A percentile compares a stretch with the other conserved stretches of the same genome.
These are phyloP conservation scores for Krasilnikovozyma curviuscula DNA, from an alignment of 768 basidiomycete species.

Conservation along the genomic window DNA sequence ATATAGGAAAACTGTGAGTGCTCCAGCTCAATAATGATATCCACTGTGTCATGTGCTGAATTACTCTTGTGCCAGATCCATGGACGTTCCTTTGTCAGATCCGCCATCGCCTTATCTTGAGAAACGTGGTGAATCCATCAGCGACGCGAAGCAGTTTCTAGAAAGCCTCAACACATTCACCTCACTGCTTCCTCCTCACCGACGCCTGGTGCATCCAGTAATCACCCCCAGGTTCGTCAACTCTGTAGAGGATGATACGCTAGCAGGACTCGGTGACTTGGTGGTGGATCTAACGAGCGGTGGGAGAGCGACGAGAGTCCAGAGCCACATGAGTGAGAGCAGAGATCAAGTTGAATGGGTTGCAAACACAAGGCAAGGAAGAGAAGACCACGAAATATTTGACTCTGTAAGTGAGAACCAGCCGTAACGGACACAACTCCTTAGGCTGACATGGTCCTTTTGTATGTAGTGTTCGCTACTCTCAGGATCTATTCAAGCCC, in stretches of 20 bases:
- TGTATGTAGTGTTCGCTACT: conserved; percentile 38
- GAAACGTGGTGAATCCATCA: too few species aligned
- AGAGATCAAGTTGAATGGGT: conserved; percentile 60
- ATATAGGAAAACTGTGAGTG: conserved; percentile 84
- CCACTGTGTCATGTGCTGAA: too few species aligned
- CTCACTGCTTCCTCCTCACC: conserved; percentile 30
- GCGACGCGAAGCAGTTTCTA: too few species aligned
- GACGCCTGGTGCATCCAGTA: conserved; percentile 52
- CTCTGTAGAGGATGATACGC: conserved; percentile 56
- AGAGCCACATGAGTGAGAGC: conserved; percentile 70
- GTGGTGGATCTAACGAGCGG: too few species aligned
- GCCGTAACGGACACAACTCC: too few species aligned
- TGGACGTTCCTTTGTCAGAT: too few species aligned
- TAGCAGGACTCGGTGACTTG: conserved; percentile 42
- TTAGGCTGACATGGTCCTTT: neutral
- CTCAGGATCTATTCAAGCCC: conserved; percentile 57
- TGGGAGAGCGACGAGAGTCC: conserved; percentile 38
- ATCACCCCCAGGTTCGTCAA: conserved; percentile 80
- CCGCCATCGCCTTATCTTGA: too few species aligned
- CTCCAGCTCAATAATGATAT: too few species aligned
- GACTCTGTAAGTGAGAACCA: conserved; percentile 34
- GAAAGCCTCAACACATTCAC: conserved; percentile 32
- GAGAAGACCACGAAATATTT: conserved; percentile 57
- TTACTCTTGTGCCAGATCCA: too few species aligned
- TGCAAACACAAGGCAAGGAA: conserved; percentile 34